Percentiles rank a stretch among this genome's conserved stretches.
Evolutionary conservation across 78 protist genomes (phyloP).

Genomic region (Mantamonas sphyraenae): DNA sequence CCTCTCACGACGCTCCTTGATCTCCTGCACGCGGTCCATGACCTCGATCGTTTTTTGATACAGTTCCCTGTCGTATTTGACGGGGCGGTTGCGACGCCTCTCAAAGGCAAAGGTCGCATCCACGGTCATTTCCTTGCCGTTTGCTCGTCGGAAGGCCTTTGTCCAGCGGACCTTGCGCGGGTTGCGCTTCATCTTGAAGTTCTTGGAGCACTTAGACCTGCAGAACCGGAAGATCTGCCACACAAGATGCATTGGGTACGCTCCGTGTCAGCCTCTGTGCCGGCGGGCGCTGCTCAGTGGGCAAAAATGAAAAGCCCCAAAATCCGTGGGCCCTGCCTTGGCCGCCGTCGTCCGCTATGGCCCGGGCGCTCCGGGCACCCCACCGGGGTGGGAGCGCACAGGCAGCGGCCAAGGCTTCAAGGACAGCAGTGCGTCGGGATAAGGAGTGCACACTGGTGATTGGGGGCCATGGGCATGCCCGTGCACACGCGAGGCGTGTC

Average conservation of each 20-base stretch:
- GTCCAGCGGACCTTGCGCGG: constrained; percentile 98
- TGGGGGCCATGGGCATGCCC: too few species aligned
- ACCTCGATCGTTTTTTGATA: constrained; percentile 54
- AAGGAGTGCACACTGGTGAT: too few species aligned
- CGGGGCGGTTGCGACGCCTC: constrained; percentile 85
- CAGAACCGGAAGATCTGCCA: constrained; percentile 84
- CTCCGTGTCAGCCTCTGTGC: too few species aligned
- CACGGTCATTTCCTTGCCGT: constrained; percentile 90
- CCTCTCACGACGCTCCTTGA: constrained; percentile 57
- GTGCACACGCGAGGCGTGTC: too few species aligned
- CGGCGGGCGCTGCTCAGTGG: too few species aligned
- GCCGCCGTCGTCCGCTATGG: neutral
- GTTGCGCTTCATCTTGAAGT: constrained; percentile 92
- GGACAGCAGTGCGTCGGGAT: too few species aligned
- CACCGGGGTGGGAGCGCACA: too few species aligned
- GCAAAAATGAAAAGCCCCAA: too few species aligned
- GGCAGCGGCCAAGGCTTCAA: too few species aligned
- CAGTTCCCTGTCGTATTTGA: constrained; percentile 87
- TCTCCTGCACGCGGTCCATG: constrained; percentile 68
- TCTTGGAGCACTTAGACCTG: constrained; percentile 85
- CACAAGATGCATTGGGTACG: too few species aligned
- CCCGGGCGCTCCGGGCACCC: too few species aligned
- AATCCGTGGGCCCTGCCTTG: too few species aligned
- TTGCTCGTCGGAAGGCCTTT: constrained; percentile 89
- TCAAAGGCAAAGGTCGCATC: constrained; percentile 92